phyloP scores from a whole-genome alignment of 495 filamentous ascomycete species.

The Cudoniella acicularis region DNA sequence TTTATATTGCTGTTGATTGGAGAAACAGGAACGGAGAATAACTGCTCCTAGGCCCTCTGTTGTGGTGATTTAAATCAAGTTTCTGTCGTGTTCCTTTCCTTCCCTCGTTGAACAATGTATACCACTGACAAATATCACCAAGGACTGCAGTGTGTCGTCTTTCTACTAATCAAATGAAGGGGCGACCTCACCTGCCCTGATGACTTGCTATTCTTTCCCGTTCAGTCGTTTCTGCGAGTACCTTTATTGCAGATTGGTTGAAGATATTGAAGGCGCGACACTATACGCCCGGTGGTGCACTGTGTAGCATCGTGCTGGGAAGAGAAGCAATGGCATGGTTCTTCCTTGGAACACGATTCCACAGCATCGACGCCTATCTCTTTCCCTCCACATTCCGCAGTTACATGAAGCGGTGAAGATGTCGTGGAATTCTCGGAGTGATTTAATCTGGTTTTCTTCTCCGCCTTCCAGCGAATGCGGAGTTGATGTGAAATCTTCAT shows the following conservation, averaged over 20 bases:
- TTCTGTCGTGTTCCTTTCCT: neutral
- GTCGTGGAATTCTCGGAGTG: neutral
- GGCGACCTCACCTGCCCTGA: no score
- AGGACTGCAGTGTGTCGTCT: no score
- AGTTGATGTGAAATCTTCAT: neutral
- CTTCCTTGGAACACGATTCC: neutral
- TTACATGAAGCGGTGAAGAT: neutral
- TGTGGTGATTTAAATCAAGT: neutral
- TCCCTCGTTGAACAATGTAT: neutral
- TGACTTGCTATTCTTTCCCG: no score
- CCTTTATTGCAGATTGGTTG: neutral
- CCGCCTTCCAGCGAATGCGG: neutral
- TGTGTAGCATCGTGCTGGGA: neutral
- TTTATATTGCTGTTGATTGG: neutral
- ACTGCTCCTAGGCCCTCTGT: neutral
- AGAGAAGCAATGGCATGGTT: neutral
- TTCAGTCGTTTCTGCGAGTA: neutral
- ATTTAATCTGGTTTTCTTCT: neutral
- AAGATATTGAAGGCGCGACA: neutral
- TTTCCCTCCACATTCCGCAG: neutral
- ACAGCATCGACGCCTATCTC: neutral
- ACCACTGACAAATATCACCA: neutral
- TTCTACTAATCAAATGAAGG: no score
- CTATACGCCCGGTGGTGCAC: neutral
- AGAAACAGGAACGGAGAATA: neutral